Conservation (phyloP, 257 asterid species). For the Solanum rostratum region DNA sequence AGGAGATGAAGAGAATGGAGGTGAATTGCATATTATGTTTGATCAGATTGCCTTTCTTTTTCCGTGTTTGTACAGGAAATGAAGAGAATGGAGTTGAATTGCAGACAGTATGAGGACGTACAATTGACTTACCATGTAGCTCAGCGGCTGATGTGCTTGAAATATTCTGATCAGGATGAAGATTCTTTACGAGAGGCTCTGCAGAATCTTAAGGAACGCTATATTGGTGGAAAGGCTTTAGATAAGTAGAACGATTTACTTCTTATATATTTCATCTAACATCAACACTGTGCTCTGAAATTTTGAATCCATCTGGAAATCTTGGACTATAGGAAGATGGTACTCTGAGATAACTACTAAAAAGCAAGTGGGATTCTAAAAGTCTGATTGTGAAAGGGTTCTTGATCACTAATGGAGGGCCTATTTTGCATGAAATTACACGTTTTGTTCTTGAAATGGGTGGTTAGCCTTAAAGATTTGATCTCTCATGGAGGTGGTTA, state of each 20-base stretch:
- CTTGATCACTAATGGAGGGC: background rate
- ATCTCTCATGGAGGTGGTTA: too few relatives aligned
- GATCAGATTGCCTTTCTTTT: background rate
- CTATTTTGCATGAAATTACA: background rate
- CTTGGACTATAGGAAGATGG: background rate
- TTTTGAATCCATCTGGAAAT: background rate
- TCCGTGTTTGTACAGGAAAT: conserved; percentile 29
- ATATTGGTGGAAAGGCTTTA: conserved; percentile 32
- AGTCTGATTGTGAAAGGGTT: background rate
- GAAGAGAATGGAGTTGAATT: conserved; percentile 53
- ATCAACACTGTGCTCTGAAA: background rate
- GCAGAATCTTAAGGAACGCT: conserved; percentile 61
- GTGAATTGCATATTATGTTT: conserved; percentile 10
- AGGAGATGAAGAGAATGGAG: conserved; percentile 73
- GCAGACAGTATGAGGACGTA: conserved; percentile 32
- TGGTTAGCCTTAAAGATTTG: too few relatives aligned
- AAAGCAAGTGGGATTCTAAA: background rate
- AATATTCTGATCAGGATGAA: conserved; percentile 76
- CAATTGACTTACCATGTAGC: conserved; percentile 68
- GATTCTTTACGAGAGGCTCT: conserved; percentile 63
- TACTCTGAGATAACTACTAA: background rate
- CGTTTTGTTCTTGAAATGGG: background rate
- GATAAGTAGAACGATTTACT: background rate
- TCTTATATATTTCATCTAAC: background rate
- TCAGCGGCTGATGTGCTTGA: conserved; percentile 77